Percentiles rank a stretch among this genome's conserved stretches.
phyloP scores from a whole-genome alignment of 2,329 filamentous ascomycete genomes.

The Raffaelea ambrosiae region DNA sequence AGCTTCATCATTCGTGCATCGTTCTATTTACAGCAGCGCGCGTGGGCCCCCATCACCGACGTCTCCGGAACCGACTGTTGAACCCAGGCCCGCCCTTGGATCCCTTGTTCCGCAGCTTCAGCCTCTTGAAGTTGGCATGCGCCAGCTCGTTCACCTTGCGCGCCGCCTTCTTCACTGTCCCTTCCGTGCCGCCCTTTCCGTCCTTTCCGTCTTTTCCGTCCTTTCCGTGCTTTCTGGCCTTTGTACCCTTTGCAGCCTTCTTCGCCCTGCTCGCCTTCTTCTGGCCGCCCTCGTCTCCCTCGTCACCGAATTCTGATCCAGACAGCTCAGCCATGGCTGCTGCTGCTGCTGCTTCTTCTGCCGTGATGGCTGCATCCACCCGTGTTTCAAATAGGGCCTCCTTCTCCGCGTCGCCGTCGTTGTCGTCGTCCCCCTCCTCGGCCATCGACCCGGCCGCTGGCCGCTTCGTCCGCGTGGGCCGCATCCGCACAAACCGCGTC shows the following conservation, averaged over 20 bases:
- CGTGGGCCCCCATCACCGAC: slow-evolving; percentile 19
- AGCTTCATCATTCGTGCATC: too few relatives aligned
- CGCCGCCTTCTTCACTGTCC: slow-evolving; percentile 39
- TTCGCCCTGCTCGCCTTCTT: slow-evolving; percentile 22
- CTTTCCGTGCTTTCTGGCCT: slow-evolving; percentile 15
- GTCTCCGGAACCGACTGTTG: slow-evolving; percentile 50
- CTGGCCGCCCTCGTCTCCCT: too few relatives aligned
- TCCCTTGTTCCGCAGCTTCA: slow-evolving; percentile 55
- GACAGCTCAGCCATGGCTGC: slow-evolving; percentile 25
- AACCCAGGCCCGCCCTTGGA: slow-evolving; percentile 52
- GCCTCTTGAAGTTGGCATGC: slow-evolving; percentile 56
- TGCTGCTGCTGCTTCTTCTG: slow-evolving; percentile 17
- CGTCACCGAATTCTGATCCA: slow-evolving; percentile 30
- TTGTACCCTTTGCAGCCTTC: slow-evolving; percentile 16
- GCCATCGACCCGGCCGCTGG: slow-evolving; percentile 24
- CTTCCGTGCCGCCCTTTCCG: slow-evolving; percentile 17
- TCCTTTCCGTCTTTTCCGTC: slow-evolving; percentile 8
- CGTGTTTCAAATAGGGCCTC: slow-evolving; percentile 33
- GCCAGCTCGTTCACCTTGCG: slow-evolving; percentile 57
- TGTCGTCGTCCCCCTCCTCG: slow-evolving; percentile 25
- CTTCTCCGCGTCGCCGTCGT: slow-evolving; percentile 29
- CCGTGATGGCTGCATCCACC: slow-evolving; percentile 14
- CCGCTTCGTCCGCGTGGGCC: slow-evolving; percentile 41
- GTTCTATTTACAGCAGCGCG: too few relatives aligned
- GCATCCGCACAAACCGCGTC: slow-evolving; percentile 60